Conservation (phyloP, 179 eudicot genomes). For the Drosera spatulata region DNA sequence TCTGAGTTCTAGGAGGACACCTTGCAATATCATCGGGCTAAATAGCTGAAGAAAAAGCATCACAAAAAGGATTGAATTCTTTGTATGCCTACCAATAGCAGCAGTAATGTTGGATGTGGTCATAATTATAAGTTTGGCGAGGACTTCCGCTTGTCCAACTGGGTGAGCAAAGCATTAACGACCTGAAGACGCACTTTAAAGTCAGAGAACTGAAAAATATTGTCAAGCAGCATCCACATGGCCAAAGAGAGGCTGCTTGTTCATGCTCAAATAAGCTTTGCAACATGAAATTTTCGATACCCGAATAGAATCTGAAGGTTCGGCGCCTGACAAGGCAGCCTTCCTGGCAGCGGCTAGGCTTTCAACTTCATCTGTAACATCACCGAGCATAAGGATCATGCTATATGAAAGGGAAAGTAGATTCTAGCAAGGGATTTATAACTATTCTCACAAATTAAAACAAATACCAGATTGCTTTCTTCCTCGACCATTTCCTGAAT, state of each 20-base stretch:
- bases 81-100: conserved; percentile 69
- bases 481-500: conserved; percentile 99
- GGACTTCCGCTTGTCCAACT: conserved; percentile 86
- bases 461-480: conserved; percentile 87
- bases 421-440: neutral
- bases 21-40: neutral
- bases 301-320: conserved; percentile 97
- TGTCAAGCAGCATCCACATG: no score
- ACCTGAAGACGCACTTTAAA: conserved; percentile 40
- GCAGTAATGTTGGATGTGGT: conserved; percentile 97
- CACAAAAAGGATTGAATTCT: neutral
- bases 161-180: conserved; percentile 94
- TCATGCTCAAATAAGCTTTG: neutral
- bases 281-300: conserved; percentile 28
- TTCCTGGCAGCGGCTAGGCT: conserved; percentile 99
- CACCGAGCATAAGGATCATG: neutral
- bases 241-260: no score
- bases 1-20: no score
- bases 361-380: conserved; percentile 91
- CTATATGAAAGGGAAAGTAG: neutral
- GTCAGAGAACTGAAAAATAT: neutral
- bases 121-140: conserved; percentile 80
- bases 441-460: conserved; percentile 73
- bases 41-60: neutral
- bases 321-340: conserved; percentile 94